These are phyloP conservation scores for Leucocoprinus leucothites DNA, from an alignment of 768 basidiomycete species.

Conservation along the genomic window DNA sequence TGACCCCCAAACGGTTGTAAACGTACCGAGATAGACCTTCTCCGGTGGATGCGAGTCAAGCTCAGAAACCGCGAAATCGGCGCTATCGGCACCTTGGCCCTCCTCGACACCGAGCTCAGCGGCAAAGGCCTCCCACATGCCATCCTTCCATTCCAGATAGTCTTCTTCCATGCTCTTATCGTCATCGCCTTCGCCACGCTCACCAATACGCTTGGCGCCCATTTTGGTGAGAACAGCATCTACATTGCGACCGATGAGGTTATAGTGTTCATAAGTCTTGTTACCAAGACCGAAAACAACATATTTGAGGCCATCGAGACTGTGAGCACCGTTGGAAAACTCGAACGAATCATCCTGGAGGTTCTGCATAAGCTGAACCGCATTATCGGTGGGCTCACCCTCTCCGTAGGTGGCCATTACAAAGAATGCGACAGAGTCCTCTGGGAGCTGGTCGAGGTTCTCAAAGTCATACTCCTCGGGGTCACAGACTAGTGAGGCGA, in stretches of 20 bases:
- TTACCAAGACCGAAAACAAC: conserved; percentile 94
- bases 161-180: conserved; percentile 99
- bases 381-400: conserved; percentile 98
- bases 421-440: conserved; percentile 87
- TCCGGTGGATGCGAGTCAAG: conserved; percentile 69
- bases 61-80: conserved; percentile 92
- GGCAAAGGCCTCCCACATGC: conserved; percentile 94
- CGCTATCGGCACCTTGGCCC: conserved; percentile 91
- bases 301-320: conserved; percentile 84
- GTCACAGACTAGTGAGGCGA: conserved; percentile 95
- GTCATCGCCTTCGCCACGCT: conserved; percentile 94
- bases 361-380: conserved; percentile 92
- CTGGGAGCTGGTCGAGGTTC: conserved; percentile 87
- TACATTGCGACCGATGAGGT: conserved; percentile 78
- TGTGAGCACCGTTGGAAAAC: conserved; percentile 77
- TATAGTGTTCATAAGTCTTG: conserved; percentile 95
- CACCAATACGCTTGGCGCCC: conserved; percentile 83
- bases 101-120: conserved; percentile 85
- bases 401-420: conserved; percentile 99
- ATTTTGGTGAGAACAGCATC: conserved; percentile 72
- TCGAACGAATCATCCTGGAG: conserved; percentile 83
- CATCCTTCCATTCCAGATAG: conserved; percentile 98
- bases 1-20: not conserved
- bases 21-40: conserved; percentile 90
- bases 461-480: conserved; percentile 99